Percentiles rank a stretch among this genome's conserved stretches.
Conservation (phyloP, 164 flowering plant species). For the Kingdonia uniflora region DNA sequence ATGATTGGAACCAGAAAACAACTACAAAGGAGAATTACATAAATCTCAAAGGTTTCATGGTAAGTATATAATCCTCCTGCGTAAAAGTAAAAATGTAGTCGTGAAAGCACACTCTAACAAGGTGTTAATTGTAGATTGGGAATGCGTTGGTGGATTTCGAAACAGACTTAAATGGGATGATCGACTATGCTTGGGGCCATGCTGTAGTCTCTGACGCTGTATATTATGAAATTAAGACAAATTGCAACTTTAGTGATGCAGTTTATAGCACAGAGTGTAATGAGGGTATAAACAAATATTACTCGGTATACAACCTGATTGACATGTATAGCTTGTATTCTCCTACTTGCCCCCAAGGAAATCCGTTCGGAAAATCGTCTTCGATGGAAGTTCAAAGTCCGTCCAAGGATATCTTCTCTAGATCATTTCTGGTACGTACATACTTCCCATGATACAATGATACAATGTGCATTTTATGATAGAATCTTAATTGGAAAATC, state of each 20-base stretch:
- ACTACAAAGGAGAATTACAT: constrained; percentile 27
- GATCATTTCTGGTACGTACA: background rate
- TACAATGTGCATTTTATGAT: background rate
- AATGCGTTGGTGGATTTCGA: constrained; percentile 60
- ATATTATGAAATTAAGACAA: constrained; percentile 22
- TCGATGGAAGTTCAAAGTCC: background rate
- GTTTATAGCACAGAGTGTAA: constrained; percentile 18
- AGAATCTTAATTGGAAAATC: background rate
- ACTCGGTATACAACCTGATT: constrained; percentile 39
- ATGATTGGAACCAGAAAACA: constrained; percentile 37
- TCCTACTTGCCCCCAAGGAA: constrained; percentile 35
- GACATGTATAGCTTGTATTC: constrained; percentile 78
- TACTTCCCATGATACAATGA: background rate
- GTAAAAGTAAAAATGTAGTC: too few relatives aligned
- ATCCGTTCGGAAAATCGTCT: background rate
- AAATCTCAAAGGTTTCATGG: constrained; percentile 69
- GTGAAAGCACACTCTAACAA: too few relatives aligned
- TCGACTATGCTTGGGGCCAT: constrained; percentile 78
- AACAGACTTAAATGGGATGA: constrained; percentile 55
- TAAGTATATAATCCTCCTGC: constrained; percentile 8
- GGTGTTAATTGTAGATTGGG: constrained; percentile 41
- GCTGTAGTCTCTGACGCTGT: constrained; percentile 60
- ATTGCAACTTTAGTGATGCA: constrained; percentile 41
- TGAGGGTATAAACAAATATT: constrained; percentile 26
- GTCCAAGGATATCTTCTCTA: too few relatives aligned